Evolutionary conservation across 2,329 filamentous ascomycete genomes (phyloP), one percentile per base, ranked within the genome.

Genomic region (Neoarthrinium moseri): DNA sequence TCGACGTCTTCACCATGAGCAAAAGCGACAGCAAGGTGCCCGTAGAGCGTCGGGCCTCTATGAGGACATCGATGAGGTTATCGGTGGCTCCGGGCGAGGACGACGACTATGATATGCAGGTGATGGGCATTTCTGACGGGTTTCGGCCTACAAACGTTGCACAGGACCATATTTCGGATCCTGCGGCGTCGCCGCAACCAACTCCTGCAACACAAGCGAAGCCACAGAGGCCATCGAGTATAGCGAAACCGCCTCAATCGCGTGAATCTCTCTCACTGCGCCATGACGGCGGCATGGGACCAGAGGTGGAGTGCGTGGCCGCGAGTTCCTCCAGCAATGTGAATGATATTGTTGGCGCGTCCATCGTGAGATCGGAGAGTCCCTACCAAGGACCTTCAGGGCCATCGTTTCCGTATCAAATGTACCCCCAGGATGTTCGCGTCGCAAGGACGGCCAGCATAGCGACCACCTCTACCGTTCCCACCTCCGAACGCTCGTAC

Each of bases 391-490:
- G 84, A 6, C 80, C 83, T 2, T 82, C 79, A 4, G 86, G 84
- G 3, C 89, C 90, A 15, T 94, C 88, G 43, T 87, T 94, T 65
- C 88, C 89, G 0, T 95, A 95, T 62, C 81, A 81, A 55, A 86
- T 92, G 81, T 95, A 95, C 64, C 81, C 86, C 6, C 90, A 95
- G 61, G 80, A 83, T 45, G 78, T 86, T 45, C 67, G 65, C 46
- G 40, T 65, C 32, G 60, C 61, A 32, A 64, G 69, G 46, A 78
- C 81, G 7, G 72, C 78, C 20, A 91, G 89, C 59, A 71, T 86
- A 29, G 79, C 82, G n/a, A 89, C 89, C 17, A 80, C 83, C 12
- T 84, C 87, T 6, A 91, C 88, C 11, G 70, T 79, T 35, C 78
- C 77, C 20, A 74, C 78, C 12, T 67, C 76, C 7, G 81, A 77